Evolutionary conservation across 176 grass and related monocot species (phyloP), one percentile per base, ranked within the genome.

Genomic region (Ananas comosus): DNA sequence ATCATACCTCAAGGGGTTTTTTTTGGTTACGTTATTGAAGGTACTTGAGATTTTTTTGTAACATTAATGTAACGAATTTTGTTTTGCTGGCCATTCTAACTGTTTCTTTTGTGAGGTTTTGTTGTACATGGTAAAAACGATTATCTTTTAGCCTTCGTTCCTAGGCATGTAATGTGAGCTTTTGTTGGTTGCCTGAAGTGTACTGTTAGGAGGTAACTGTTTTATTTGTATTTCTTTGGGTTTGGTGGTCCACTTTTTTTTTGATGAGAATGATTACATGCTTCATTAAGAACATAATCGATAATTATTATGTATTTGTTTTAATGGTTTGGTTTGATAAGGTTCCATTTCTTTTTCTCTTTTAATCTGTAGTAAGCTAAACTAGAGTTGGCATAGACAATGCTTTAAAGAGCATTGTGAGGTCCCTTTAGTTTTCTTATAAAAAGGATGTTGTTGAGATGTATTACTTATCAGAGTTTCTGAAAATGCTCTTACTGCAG

Each of bases 11-110:
- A 42, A 42, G 33, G 33, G 33, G 4, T 42, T 42, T 42, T 33
- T 33, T 61, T 7, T 61, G 9, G 16, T 19, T 61, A 16, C n/a
- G 21, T 19, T 61, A 13, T 61, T 11, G 18, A 16, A 48, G 71
- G 71, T 50, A 73, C 53, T 2, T 50, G 42, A 64, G 13, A 61
- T 61, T 61, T 61, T 61, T 61, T 61, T 57, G 53, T 57, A 57
- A 57, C 53, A 17, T 16, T 57, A 57, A 11, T 57, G 53, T 57
- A 57, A 57, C n/a, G 33, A 57, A 13, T 61, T 72, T 72, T 73
- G 54, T 53, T 53, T 23, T 9, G 56, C 13, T 10, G 63, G 50
- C 16, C 24, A 61, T 14, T 49, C 4, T 19, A 21, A 59, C 54
- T 22, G 17, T 7, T 57, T 57, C 53, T 57, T 17, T 61, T 19